Evolutionary conservation across 495 filamentous ascomycete species (phyloP).

Genomic region (Penicillium longicatenatum): DNA sequence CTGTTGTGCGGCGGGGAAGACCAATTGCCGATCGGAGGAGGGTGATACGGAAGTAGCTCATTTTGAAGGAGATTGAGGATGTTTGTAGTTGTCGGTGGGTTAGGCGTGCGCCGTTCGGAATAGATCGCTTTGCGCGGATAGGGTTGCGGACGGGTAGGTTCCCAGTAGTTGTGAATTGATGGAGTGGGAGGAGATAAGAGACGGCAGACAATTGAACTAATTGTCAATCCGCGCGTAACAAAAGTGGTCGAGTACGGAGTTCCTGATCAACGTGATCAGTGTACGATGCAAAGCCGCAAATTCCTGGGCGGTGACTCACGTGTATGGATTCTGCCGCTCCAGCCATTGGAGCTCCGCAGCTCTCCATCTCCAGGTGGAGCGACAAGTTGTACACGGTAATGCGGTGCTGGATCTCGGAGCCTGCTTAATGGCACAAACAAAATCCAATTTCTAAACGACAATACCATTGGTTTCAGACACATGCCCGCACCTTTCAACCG

Average conservation of each 20-base stretch:
- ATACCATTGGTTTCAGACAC: background rate
- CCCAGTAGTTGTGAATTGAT: background rate
- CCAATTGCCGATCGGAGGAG: slow-evolving; percentile 93
- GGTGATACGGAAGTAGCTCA: slow-evolving; percentile 95
- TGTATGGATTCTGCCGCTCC: slow-evolving; percentile 24
- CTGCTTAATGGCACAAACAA: background rate
- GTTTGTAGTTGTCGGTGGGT: slow-evolving; percentile 6
- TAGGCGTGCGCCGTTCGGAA: background rate
- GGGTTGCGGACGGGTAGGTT: background rate
- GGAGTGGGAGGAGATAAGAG: background rate
- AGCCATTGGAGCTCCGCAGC: slow-evolving; percentile 22
- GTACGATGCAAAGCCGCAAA: slow-evolving; percentile 17
- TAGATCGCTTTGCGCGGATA: background rate
- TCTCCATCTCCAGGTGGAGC: slow-evolving; percentile 13
- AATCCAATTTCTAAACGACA: background rate
- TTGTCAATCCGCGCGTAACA: background rate
- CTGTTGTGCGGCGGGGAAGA: slow-evolving; percentile 77
- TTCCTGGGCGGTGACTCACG: slow-evolving; percentile 31
- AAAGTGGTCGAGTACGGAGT: background rate
- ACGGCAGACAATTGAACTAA: background rate
- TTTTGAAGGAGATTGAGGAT: slow-evolving; percentile 37
- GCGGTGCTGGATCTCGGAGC: background rate
- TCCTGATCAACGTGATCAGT: background rate
- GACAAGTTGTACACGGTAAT: slow-evolving; percentile 1
- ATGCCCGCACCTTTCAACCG: slow-evolving; percentile 9